These are phyloP conservation scores for Paramecium primaurelia DNA, from an alignment of 73 alveolate species.

Conservation along the genomic window DNA sequence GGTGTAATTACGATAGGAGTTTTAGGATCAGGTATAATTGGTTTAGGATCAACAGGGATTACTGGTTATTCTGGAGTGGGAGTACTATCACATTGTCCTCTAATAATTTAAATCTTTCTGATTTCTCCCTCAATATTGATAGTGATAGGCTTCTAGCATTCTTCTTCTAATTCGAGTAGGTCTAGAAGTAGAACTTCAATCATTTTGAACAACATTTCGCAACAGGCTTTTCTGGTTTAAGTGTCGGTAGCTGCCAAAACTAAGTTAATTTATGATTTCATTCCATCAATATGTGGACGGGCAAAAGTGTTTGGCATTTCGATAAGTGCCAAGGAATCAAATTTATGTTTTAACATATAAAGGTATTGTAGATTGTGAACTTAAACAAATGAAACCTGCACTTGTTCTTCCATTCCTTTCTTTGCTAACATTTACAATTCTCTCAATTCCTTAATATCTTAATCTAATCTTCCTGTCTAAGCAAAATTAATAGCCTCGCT, in stretches of 20 bases:
- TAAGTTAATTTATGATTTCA: slow-evolving; percentile 22
- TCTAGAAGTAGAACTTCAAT: slow-evolving; percentile 13
- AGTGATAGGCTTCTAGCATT: slow-evolving; percentile 27
- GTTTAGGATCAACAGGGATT: background rate
- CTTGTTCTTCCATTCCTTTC: slow-evolving; percentile 19
- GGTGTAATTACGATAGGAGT: background rate
- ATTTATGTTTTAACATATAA: slow-evolving; percentile 39
- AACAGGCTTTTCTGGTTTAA: slow-evolving; percentile 32
- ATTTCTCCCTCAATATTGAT: slow-evolving; percentile 47
- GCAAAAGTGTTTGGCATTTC: background rate
- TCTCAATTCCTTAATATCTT: slow-evolving; percentile 24
- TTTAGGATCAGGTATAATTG: background rate
- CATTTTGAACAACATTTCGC: slow-evolving; percentile 46
- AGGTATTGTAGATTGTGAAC: slow-evolving; percentile 29
- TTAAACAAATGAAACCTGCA: slow-evolving; percentile 11
- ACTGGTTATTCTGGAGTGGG: background rate
- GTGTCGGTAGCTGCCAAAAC: slow-evolving; percentile 35
- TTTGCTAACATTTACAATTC: slow-evolving; percentile 11
- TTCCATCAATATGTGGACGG: background rate
- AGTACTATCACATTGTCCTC: slow-evolving; percentile 23
- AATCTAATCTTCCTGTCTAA: slow-evolving; percentile 8
- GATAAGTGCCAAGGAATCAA: slow-evolving; percentile 7
- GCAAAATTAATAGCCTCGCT: background rate
- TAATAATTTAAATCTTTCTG: slow-evolving; percentile 29
- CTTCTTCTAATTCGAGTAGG: slow-evolving; percentile 7